Percentiles rank a stretch among this genome's conserved stretches.
phyloP scores from a whole-genome alignment of 192 early-diverging fungal genomes.

The Phlyctochytrium bullatum region DNA sequence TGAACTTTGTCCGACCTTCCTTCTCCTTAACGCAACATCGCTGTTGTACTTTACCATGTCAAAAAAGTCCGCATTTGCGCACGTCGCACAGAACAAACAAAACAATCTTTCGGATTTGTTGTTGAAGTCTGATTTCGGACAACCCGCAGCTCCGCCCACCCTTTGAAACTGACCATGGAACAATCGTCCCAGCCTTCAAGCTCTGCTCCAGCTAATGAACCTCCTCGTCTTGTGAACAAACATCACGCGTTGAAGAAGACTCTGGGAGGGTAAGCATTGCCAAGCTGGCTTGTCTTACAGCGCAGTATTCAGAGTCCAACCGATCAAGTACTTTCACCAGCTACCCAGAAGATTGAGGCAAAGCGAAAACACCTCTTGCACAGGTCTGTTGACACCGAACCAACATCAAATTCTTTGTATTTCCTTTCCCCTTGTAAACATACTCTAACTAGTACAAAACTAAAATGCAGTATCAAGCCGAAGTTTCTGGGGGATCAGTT shows the following conservation, averaged over 20 bases:
- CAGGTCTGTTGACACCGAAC: no score
- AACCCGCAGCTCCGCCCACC: neutral
- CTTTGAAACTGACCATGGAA: slow-evolving; percentile 5
- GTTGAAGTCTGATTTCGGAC: no score
- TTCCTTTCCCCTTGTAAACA: neutral
- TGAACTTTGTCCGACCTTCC: slow-evolving; percentile 32
- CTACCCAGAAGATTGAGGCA: slow-evolving; percentile 44
- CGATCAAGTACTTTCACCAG: slow-evolving; percentile 45
- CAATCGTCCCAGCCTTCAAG: slow-evolving; percentile 6
- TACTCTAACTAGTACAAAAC: neutral
- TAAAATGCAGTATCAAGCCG: slow-evolving; percentile 45
- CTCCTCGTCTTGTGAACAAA: no score
- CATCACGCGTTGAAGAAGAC: neutral
- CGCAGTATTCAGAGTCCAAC: slow-evolving; percentile 28
- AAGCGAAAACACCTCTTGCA: slow-evolving; percentile 42
- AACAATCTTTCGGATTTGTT: no score
- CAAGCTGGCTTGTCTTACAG: neutral
- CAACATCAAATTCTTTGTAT: slow-evolving; percentile 8
- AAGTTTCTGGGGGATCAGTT: slow-evolving; percentile 32
- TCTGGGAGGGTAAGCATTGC: neutral
- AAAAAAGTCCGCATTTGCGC: slow-evolving; percentile 24
- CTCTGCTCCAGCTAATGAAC: no score
- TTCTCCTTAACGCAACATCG: neutral
- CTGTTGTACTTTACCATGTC: slow-evolving; percentile 21
- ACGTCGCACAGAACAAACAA: neutral